Evolutionary conservation across 169 alveolate genomes (phyloP).

Genomic region (Cryptosporidium ubiquitum): DNA sequence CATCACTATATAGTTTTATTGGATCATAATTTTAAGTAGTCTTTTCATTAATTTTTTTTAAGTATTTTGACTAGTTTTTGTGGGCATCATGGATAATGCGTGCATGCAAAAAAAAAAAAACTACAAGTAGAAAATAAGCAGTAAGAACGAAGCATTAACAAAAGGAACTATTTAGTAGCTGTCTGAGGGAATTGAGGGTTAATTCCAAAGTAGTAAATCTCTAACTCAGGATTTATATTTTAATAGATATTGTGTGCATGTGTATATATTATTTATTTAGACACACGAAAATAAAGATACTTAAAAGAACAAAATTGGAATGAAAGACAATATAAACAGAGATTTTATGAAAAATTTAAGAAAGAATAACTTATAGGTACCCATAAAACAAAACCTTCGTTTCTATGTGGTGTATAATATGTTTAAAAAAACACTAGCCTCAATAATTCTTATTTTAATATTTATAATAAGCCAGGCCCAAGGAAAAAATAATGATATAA

Average conservation of each 20-base stretch:
- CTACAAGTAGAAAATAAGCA: not conserved
- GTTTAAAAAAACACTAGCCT: not conserved
- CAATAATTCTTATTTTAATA: not conserved
- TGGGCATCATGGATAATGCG: not conserved
- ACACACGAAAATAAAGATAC: not conserved
- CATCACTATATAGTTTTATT: slow-evolving; percentile 49
- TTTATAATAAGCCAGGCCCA: not conserved
- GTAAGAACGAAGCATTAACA: not conserved
- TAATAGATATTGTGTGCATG: not conserved
- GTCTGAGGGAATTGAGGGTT: not conserved
- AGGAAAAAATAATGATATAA: not conserved
- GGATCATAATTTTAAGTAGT: not conserved
- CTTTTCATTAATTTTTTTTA: not conserved
- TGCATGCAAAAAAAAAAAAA: not conserved
- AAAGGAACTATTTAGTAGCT: no score
- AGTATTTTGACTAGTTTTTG: not conserved
- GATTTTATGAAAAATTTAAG: not conserved
- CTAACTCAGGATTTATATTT: not conserved
- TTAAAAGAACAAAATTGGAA: not conserved
- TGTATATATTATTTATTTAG: not conserved
- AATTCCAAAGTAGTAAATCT: not conserved
- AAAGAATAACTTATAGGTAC: not conserved
- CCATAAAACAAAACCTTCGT: not conserved
- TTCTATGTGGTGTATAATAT: slow-evolving; percentile 50
- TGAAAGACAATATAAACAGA: not conserved